Conservation (phyloP, 306 rosid species). For the Pyrus bretschneideri region DNA sequence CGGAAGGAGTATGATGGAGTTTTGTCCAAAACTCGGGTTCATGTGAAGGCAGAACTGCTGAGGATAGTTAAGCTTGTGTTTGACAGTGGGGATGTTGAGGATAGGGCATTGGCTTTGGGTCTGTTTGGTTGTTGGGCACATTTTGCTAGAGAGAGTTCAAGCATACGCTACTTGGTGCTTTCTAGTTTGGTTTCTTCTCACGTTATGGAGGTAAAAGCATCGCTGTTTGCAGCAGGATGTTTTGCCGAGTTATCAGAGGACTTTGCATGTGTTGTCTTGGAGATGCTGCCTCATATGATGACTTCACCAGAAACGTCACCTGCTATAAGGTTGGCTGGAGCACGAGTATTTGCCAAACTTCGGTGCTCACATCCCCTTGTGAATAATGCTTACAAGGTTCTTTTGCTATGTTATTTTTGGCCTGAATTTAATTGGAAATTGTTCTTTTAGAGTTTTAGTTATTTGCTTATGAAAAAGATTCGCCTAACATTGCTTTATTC, state of each 20-base stretch:
- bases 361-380: constrained; percentile 55
- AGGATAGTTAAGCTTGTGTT: constrained; percentile 58
- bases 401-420: neutral
- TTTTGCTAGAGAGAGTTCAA: constrained; percentile 58
- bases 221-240: constrained; percentile 84
- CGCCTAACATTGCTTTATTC: neutral
- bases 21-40: constrained; percentile 49
- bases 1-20: constrained; percentile 41
- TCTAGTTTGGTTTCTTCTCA: constrained; percentile 67
- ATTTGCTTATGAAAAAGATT: neutral
- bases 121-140: constrained; percentile 91
- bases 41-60: constrained; percentile 49
- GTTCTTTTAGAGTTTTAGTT: neutral
- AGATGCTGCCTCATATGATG: constrained; percentile 58
- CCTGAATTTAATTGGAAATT: neutral
- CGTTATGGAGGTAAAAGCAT: constrained; percentile 55
- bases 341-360: constrained; percentile 51
- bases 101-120: constrained; percentile 58
- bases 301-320: constrained; percentile 32
- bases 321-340: constrained; percentile 50
- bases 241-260: constrained; percentile 72
- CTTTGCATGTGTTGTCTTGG: constrained; percentile 53
- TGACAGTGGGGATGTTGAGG: constrained; percentile 43
- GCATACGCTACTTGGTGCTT: constrained; percentile 65
- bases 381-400: constrained; percentile 62